Conservation (phyloP, 2,329 filamentous ascomycete genomes). For the Ceratocystis alfenasii region DNA sequence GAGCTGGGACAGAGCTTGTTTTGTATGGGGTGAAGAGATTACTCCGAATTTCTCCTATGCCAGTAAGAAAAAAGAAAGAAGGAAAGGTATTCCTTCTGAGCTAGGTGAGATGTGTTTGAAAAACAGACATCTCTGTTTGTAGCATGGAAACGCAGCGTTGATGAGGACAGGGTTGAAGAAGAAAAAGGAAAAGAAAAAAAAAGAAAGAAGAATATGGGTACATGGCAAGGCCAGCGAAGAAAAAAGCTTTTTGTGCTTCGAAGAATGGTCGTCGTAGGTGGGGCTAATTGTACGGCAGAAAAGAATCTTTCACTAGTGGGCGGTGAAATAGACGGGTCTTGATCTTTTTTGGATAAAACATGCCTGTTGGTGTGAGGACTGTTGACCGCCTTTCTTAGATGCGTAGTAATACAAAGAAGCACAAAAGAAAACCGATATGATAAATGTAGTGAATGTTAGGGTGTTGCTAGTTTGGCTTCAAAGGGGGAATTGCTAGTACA, state of each 20-base stretch:
- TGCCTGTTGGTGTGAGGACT: neutral
- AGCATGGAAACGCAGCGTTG: slow-evolving; percentile 96
- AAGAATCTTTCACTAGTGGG: neutral
- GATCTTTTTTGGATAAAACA: neutral
- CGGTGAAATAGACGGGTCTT: neutral
- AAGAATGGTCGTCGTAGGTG: slow-evolving; percentile 15
- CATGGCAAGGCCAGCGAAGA: slow-evolving; percentile 11
- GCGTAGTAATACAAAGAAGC: too few species aligned
- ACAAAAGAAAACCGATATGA: too few species aligned
- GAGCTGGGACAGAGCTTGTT: slow-evolving; percentile 31
- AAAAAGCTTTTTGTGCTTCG: slow-evolving; percentile 15
- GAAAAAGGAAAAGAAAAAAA: slow-evolving; percentile 27
- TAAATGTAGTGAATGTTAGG: neutral
- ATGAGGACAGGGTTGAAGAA: slow-evolving; percentile 61
- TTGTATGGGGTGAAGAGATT: slow-evolving; percentile 57
- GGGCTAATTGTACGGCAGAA: slow-evolving; percentile 11
- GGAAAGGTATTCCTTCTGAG: slow-evolving; percentile 12
- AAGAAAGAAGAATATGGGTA: neutral
- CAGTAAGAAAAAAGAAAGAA: slow-evolving; percentile 27
- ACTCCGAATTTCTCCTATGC: slow-evolving; percentile 99
- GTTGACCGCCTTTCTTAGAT: neutral
- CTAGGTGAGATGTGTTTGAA: slow-evolving; percentile 28
- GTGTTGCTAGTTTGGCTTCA: neutral
- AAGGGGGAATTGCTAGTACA: neutral
- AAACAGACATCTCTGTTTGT: slow-evolving; percentile 50